Base-by-base conservation (phyloP, 2,329 filamentous ascomycete genomes). In the Pestalotiopsis sp. region DNA sequence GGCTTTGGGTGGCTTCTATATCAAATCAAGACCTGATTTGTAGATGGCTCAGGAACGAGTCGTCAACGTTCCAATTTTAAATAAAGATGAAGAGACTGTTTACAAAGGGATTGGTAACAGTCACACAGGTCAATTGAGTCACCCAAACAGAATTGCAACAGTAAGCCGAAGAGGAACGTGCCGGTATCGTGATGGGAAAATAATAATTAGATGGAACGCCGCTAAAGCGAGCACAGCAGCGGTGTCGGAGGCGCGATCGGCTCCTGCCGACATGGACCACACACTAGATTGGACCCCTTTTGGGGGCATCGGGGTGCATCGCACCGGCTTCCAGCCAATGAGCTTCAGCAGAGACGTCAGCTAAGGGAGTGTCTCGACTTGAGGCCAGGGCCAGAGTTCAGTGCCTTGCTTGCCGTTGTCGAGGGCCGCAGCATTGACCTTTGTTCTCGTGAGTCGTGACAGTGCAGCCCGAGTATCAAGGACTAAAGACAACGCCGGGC, bases 221-320 rank as follows among this genome's bases (percentile, higher is more conserved):
- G 61, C 61, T 64, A 64, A 64, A 64, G 61, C 61, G 61, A 64
- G 61, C 61, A 13, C 61, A 31, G n/a, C 38, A 64, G 61, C 61
- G 61, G 38, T 64, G 20, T 64, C 61, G 61, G 61, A 64, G 61
- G 38, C 31, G 7, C 61, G 20, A 36, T 23, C 20, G 36, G 61
- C 11, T 36, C 6, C 36, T 38, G 31, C 59, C 45, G 45, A 52
- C 17, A n/a, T 52, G 61, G 61, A 13, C 25, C 6, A n/a, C 20
- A 39, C 39, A 13, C 25, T 45, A 27, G 57, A 59, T 36, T 62
- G 59, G 59, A 39, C 59, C 27, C 59, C 59, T 62, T 36, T 20
- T 27, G 31, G 36, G 59, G 27, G 27, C 38, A 20, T 20, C n/a
- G n/a, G 27, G 31, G 59, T 20, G 6, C n/a, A 52, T 52, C 45